These are phyloP conservation scores for Medicago arabica DNA, from an alignment of 306 rosid genomes.

Conservation along the genomic window DNA sequence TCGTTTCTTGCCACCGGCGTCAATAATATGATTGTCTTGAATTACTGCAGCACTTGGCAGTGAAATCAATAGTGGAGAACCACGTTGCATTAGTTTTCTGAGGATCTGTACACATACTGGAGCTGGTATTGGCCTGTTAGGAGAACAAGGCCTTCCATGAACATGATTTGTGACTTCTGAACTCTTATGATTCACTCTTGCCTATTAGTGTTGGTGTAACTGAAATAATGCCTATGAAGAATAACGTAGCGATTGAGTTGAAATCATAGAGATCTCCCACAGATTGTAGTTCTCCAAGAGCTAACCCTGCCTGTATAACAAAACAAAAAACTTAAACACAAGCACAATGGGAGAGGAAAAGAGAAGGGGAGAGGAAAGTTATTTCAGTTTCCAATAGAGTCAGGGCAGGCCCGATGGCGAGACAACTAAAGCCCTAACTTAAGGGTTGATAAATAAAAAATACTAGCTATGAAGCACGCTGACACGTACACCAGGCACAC, in stretches of 20 bases:
- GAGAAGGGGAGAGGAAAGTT: too few relatives aligned
- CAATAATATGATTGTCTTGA: slow-evolving; percentile 35
- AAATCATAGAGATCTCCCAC: slow-evolving; percentile 91
- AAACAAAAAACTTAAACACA: not conserved
- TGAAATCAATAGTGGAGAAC: slow-evolving; percentile 29
- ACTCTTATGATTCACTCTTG: slow-evolving; percentile 64
- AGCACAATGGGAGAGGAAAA: not conserved
- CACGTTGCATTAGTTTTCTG: slow-evolving; percentile 1
- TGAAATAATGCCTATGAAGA: slow-evolving; percentile 81
- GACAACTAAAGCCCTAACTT: too few relatives aligned
- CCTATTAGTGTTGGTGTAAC: slow-evolving; percentile 80
- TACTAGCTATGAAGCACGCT: too few relatives aligned
- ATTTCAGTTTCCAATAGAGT: too few relatives aligned
- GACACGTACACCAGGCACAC: too few relatives aligned
- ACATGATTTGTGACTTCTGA: slow-evolving; percentile 39
- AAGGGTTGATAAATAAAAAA: too few relatives aligned
- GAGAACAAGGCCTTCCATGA: slow-evolving; percentile 41
- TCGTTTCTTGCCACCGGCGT: slow-evolving; percentile 31
- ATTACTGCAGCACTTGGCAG: slow-evolving; percentile 42
- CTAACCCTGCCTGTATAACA: slow-evolving; percentile 80
- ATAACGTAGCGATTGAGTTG: slow-evolving; percentile 88
- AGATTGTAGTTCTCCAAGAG: slow-evolving; percentile 89
- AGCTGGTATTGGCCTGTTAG: slow-evolving; percentile 39
- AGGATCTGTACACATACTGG: slow-evolving; percentile 47
- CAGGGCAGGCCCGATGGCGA: too few relatives aligned